Conservation (phyloP, 257 asterid species). For the Prunella vulgaris region DNA sequence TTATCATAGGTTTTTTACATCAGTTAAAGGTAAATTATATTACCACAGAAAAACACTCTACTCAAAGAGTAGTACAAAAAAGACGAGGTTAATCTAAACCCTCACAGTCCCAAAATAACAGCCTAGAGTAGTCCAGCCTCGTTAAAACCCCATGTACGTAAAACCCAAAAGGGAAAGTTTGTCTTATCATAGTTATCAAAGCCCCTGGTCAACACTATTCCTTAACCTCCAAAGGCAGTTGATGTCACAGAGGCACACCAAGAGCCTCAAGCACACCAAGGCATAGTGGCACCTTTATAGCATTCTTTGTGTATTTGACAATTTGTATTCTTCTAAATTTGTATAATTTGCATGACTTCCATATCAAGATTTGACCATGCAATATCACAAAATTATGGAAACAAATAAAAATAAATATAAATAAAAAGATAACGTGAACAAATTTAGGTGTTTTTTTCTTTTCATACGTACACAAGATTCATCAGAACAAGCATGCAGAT, state of each 20-base stretch:
- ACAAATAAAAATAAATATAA: not conserved
- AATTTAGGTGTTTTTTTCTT: not conserved
- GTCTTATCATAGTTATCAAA: not conserved
- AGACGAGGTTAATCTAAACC: too few species aligned
- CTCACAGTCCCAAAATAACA: too few species aligned
- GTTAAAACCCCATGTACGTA: too few species aligned
- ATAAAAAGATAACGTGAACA: not conserved
- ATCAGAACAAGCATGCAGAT: conserved; percentile 36
- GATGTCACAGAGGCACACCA: not conserved
- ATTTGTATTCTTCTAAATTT: not conserved
- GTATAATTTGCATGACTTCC: not conserved
- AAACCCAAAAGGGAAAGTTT: not conserved
- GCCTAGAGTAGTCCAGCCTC: too few species aligned
- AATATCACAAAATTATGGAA: conserved; percentile 16
- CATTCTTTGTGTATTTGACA: not conserved
- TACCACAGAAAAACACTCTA: too few species aligned
- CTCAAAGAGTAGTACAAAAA: too few species aligned
- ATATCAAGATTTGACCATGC: conserved; percentile 15
- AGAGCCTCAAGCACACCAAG: not conserved
- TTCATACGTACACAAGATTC: conserved; percentile 50
- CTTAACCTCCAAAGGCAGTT: too few species aligned
- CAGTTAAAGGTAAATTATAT: too few species aligned
- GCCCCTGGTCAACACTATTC: not conserved
- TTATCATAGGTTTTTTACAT: too few species aligned
- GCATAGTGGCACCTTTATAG: not conserved